A percentile compares a stretch with the other conserved stretches of the same genome.
Evolutionary conservation across 768 basidiomycete species (phyloP).

Genomic region (Boletus vinaceobasis): DNA sequence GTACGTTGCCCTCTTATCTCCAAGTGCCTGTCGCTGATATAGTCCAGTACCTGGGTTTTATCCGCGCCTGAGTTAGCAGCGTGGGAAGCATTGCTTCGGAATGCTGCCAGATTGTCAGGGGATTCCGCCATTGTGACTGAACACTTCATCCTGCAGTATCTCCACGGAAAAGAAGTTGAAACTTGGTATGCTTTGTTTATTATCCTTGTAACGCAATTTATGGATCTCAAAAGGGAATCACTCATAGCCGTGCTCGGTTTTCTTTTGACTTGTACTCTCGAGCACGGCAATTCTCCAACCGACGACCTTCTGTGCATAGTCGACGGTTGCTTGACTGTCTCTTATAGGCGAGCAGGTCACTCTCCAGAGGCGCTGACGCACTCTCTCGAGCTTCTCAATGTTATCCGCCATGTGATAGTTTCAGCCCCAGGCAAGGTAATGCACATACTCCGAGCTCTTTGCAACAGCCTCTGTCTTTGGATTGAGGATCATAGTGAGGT

Average conservation of each 20-base stretch:
- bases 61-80: slow-evolving; percentile 38
- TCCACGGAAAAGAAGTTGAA: slow-evolving; percentile 14
- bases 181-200: slow-evolving; percentile 19
- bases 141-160: slow-evolving; percentile 8
- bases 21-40: slow-evolving; percentile 2
- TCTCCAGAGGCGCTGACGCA: slow-evolving; percentile 24
- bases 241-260: slow-evolving; percentile 14
- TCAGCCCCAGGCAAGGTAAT: slow-evolving; percentile 29
- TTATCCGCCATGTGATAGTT: slow-evolving; percentile 33
- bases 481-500: slow-evolving; percentile 44
- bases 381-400: slow-evolving; percentile 37
- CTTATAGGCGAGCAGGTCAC: slow-evolving; percentile 31
- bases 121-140: slow-evolving; percentile 9
- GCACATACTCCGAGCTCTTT: slow-evolving; percentile 35
- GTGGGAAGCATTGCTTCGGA: slow-evolving; percentile 41
- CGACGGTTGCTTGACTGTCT: slow-evolving; percentile 29
- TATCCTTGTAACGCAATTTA: slow-evolving; percentile 7
- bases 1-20: slow-evolving; percentile 29
- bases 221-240: slow-evolving; percentile 19
- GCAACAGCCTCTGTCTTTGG: slow-evolving; percentile 47
- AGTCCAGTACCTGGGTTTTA: slow-evolving; percentile 44
- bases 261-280: slow-evolving; percentile 10
- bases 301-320: slow-evolving; percentile 28
- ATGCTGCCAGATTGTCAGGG: slow-evolving; percentile 24
- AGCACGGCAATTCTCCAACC: slow-evolving; percentile 8